A percentile compares a stretch with the other conserved stretches of the same genome.
phyloP scores from a whole-genome alignment of 139 green algal species.

The Prasinococcaceae sp. region DNA sequence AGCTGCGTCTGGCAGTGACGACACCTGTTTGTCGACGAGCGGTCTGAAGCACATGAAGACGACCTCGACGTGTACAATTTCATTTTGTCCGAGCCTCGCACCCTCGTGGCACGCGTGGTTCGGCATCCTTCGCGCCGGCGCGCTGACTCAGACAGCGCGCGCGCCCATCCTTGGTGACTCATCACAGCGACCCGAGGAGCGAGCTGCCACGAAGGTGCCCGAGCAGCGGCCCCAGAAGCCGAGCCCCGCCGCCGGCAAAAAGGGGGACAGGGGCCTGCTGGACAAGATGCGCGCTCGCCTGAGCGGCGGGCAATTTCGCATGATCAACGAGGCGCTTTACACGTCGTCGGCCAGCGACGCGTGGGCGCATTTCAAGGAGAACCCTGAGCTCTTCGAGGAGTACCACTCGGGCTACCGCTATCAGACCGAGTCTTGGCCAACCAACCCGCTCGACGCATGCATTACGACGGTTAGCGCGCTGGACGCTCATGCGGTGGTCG shows the following conservation, averaged over 20 bases:
- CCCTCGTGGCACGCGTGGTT: too few species aligned
- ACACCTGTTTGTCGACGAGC: too few species aligned
- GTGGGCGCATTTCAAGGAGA: slow-evolving; percentile 45
- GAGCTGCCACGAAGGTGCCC: too few species aligned
- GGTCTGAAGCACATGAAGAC: too few species aligned
- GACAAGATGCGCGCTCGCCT: slow-evolving; percentile 22
- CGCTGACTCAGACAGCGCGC: too few species aligned
- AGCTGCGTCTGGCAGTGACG: too few species aligned
- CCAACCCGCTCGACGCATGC: slow-evolving; percentile 62
- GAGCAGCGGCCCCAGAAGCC: too few species aligned
- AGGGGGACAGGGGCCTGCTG: not conserved
- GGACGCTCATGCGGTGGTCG: slow-evolving; percentile 36
- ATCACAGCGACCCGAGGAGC: too few species aligned
- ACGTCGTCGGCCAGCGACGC: slow-evolving; percentile 38
- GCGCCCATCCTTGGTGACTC: too few species aligned
- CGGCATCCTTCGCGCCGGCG: too few species aligned
- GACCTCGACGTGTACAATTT: too few species aligned
- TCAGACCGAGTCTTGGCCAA: slow-evolving; percentile 70
- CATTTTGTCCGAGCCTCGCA: too few species aligned
- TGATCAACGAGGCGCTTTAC: slow-evolving; percentile 93
- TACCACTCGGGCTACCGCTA: slow-evolving; percentile 80
- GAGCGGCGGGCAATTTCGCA: slow-evolving; percentile 68
- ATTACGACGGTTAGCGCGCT: slow-evolving; percentile 41
- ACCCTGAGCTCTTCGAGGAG: slow-evolving; percentile 27
- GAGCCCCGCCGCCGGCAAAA: not conserved